Evolutionary conservation across 805 yeast genomes (phyloP), one percentile per base, ranked within the genome.

Genomic region (Kodamaea nitidulidarum): DNA sequence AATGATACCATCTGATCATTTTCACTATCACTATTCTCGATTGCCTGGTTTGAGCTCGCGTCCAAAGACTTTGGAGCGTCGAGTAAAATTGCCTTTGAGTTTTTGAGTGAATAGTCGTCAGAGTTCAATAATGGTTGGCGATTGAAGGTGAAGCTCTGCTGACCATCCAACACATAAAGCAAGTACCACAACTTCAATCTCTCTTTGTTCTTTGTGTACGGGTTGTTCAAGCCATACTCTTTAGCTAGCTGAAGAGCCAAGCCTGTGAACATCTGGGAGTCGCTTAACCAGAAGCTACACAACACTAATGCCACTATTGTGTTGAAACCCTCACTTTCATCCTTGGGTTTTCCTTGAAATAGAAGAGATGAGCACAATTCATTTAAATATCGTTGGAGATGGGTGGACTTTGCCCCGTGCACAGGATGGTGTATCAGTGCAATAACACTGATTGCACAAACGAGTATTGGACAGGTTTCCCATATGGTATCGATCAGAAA

Each of bases 271-370:
- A 78, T 70, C 50, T 78, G 84, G 12, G 76, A 71, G 44, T 80
- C 73, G 15, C 81, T 73, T 34, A 81, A 67, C 87, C 87, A 81
- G 50, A 81, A 78, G 34, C 84, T 81, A 46, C 84, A 80, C 17
- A 81, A 70, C 30, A 81, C 72, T 27, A 81, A 61, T 0, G 83
- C 84, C 15, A 80, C 62, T n/a, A 80, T 75, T 0, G 80, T 75
- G 51, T 79, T 73, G 52, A 76, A 76, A 1, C 76, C 76, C 37
- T 77, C 80, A 1, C 55, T 44, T 44, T 73, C 79, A 21, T 59
- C 63, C 4, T 55, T 54, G 0, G 73, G 73, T 12, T 66, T 67
- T 2, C 65, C 65, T 36, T 56, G 49, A 47, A 56, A 58, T 16
- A 64, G 39, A n/a, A 67, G 45, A 37, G 53, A 44, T 26, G 65